Conservation (phyloP, 306 rosid species). For the Malus asiatica region DNA sequence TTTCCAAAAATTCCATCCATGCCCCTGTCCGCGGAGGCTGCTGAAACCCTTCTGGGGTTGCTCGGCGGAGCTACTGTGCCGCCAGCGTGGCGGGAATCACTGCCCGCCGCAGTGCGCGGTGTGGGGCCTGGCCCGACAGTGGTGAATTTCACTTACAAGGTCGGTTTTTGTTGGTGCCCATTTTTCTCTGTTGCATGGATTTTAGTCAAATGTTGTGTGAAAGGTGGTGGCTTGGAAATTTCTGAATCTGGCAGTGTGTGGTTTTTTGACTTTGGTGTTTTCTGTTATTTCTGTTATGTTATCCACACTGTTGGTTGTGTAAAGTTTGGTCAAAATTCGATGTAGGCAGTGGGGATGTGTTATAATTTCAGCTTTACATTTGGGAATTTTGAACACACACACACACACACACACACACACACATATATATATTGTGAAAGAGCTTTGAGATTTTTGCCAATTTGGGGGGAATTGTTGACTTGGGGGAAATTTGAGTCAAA, state of each 20-base stretch:
- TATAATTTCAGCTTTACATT: background rate
- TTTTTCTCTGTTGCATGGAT: background rate
- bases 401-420: background rate
- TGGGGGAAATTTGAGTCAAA: too few relatives aligned
- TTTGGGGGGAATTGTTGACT: background rate
- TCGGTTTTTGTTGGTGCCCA: slow-evolving; percentile 15
- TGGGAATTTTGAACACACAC: background rate
- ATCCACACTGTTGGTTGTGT: background rate
- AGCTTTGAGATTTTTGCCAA: background rate
- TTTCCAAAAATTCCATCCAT: slow-evolving; percentile 88
- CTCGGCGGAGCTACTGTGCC: slow-evolving; percentile 50
- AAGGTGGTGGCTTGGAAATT: background rate
- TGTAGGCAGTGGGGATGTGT: background rate
- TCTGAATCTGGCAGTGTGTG: background rate
- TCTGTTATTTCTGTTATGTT: background rate
- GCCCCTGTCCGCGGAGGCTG: slow-evolving; percentile 65
- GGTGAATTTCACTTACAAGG: slow-evolving; percentile 82
- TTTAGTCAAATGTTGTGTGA: slow-evolving; percentile 11
- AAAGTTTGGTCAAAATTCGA: background rate
- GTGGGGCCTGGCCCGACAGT: slow-evolving; percentile 82
- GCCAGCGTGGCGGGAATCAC: slow-evolving; percentile 42
- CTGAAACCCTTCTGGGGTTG: slow-evolving; percentile 41
- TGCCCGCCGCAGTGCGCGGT: slow-evolving; percentile 15
- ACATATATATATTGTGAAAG: background rate
- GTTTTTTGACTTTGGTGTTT: slow-evolving; percentile 14